phyloP scores from a whole-genome alignment of 257 asterid genomes.

The Gentiana straminea region DNA sequence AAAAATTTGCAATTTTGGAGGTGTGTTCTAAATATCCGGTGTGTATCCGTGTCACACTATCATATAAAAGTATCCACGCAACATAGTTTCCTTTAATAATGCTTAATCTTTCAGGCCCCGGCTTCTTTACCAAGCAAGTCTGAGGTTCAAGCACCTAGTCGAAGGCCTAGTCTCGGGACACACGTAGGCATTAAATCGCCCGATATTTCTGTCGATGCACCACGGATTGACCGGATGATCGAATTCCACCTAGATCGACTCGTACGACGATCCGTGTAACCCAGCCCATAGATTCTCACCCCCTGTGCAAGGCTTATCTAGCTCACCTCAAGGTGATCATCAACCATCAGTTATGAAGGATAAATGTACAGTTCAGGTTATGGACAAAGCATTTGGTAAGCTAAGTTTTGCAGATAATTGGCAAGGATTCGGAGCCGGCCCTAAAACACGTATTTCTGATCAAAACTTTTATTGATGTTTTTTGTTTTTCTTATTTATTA shows the following conservation, averaged over 20 bases:
- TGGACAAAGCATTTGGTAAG: constrained; percentile 38
- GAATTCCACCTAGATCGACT: constrained; percentile 61
- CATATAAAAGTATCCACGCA: too few relatives aligned
- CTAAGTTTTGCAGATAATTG: constrained; percentile 38
- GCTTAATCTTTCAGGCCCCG: constrained; percentile 42
- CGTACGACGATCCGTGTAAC: constrained; percentile 38
- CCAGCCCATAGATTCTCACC: constrained; percentile 34
- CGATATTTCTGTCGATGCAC: constrained; percentile 74
- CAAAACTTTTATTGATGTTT: too few relatives aligned
- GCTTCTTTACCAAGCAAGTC: constrained; percentile 42
- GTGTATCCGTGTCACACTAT: too few relatives aligned
- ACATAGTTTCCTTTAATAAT: too few relatives aligned
- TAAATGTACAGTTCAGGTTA: constrained; percentile 54
- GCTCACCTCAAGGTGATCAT: constrained; percentile 54
- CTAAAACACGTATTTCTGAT: constrained; percentile 19
- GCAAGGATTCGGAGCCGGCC: constrained; percentile 42
- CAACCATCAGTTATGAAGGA: constrained; percentile 73
- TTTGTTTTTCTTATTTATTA: too few relatives aligned
- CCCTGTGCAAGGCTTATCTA: constrained; percentile 44
- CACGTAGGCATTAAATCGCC: constrained; percentile 43
- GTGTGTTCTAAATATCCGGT: too few relatives aligned
- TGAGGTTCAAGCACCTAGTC: constrained; percentile 24
- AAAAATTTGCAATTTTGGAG: too few relatives aligned
- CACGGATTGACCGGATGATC: constrained; percentile 71
- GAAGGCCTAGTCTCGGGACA: constrained; percentile 30